These are phyloP conservation scores for Epichloe gansuensis DNA, from an alignment of 2,329 filamentous ascomycete species.

Conservation along the genomic window DNA sequence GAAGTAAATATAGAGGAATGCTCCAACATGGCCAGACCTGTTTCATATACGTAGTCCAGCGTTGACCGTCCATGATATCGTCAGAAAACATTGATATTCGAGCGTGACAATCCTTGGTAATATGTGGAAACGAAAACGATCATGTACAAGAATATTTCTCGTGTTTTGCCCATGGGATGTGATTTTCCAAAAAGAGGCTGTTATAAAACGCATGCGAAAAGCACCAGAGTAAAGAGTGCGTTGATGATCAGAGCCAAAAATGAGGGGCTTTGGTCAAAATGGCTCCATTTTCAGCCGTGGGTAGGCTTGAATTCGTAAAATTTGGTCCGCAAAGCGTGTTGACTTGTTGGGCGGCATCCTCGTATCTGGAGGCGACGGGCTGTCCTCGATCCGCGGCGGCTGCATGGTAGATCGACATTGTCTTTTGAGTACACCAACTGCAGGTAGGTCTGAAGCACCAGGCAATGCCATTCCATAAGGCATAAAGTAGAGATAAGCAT, in stretches of 20 bases:
- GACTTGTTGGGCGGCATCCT: constrained; percentile 57
- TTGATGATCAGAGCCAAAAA: constrained; percentile 3
- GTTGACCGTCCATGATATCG: too few species aligned
- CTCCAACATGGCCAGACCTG: neutral
- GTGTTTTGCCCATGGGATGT: neutral
- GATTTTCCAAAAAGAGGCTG: neutral
- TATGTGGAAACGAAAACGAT: too few species aligned
- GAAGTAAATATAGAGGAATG: neutral
- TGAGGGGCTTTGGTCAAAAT: constrained; percentile 8
- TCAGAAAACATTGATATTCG: too few species aligned
- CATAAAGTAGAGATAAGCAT: constrained; percentile 76
- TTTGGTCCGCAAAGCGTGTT: constrained; percentile 50
- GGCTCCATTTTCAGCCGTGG: constrained; percentile 19
- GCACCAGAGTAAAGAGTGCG: constrained; percentile 8
- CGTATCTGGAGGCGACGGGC: constrained; percentile 58
- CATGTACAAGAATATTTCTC: neutral
- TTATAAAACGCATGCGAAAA: constrained; percentile 13
- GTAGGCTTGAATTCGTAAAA: constrained; percentile 46
- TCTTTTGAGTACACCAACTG: constrained; percentile 61
- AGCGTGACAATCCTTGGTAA: too few species aligned
- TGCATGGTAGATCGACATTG: constrained; percentile 68
- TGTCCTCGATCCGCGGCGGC: constrained; percentile 55
- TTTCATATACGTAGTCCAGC: too few species aligned
- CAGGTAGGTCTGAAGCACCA: constrained; percentile 57
- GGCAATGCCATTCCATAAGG: constrained; percentile 66